phyloP scores from a whole-genome alignment of 2,329 filamentous ascomycete genomes.

The Akanthomyces uredinophilus region DNA sequence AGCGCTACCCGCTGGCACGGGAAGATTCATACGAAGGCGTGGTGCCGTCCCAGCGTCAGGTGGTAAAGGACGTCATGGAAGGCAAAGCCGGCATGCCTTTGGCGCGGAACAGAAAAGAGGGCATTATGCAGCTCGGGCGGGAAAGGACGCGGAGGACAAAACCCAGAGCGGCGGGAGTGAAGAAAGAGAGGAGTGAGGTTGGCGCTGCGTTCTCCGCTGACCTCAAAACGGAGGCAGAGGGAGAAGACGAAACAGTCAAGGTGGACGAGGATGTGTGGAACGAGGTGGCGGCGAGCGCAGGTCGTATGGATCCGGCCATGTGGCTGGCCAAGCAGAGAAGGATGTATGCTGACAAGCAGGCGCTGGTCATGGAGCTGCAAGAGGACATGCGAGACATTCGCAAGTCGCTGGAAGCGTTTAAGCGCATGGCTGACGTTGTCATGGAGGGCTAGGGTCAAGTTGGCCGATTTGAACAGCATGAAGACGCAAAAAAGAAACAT shows the following conservation, averaged over 20 bases:
- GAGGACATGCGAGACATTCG: not conserved
- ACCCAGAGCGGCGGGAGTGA: not conserved
- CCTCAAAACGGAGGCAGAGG: not conserved
- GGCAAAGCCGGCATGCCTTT: not conserved
- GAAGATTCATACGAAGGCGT: slow-evolving; percentile 6
- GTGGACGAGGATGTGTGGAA: not conserved
- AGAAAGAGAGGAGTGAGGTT: not conserved
- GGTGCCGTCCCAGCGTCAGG: not conserved
- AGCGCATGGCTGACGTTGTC: slow-evolving; percentile 14
- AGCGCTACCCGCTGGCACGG: not conserved
- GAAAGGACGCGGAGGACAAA: not conserved
- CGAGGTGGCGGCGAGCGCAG: not conserved
- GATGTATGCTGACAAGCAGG: not conserved
- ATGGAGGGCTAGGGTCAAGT: not conserved
- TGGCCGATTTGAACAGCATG: no score
- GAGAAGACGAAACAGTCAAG: not conserved
- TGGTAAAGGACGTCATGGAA: not conserved
- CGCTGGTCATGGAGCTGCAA: not conserved
- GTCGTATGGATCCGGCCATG: not conserved
- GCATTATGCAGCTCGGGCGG: not conserved
- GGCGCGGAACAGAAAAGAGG: not conserved
- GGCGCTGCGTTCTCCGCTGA: not conserved
- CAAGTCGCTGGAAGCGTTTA: not conserved
- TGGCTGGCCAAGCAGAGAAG: not conserved
- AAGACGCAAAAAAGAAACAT: no score